phyloP scores from a whole-genome alignment of 2,329 filamentous ascomycete genomes.

The Alternaria novae-zelandiae region DNA sequence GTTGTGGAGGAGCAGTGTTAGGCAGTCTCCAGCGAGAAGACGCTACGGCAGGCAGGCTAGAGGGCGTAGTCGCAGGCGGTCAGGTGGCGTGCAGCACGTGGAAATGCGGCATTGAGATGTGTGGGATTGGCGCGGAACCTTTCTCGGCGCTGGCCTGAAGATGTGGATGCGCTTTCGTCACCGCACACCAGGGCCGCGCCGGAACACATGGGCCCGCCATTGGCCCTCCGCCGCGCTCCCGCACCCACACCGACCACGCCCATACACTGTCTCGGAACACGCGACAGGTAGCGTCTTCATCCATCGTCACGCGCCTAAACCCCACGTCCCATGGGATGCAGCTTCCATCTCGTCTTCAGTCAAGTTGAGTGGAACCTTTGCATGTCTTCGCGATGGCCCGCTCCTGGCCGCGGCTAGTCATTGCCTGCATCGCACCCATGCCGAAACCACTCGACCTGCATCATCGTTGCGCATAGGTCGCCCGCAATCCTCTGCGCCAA shows the following conservation, averaged over 20 bases:
- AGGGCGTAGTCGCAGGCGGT: conserved; percentile 11
- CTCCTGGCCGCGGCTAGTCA: conserved; percentile 1
- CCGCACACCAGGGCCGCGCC: not conserved
- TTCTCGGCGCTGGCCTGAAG: not conserved
- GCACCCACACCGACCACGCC: not conserved
- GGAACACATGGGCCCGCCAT: conserved; percentile 11
- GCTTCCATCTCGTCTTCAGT: not conserved
- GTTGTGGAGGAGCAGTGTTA: not conserved
- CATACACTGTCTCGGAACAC: not conserved
- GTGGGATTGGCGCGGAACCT: conserved; percentile 16
- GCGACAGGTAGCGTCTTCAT: not conserved
- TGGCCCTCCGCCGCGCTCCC: conserved; percentile 4
- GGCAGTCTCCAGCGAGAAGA: not conserved
- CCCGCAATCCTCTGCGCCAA: conserved; percentile 11
- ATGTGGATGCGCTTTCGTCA: conserved; percentile 13
- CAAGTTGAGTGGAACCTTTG: no score
- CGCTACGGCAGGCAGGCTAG: conserved; percentile 9
- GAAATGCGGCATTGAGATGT: conserved; percentile 1
- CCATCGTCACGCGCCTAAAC: not conserved
- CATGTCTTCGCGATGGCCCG: not conserved
- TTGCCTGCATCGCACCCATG: conserved; percentile 10
- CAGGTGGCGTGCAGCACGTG: conserved; percentile 17
- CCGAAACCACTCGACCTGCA: conserved; percentile 5
- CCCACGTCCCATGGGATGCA: not conserved
- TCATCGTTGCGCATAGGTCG: conserved; percentile 3